phyloP scores from a whole-genome alignment of 495 filamentous ascomycete genomes.

The Aspergillus cristatus region DNA sequence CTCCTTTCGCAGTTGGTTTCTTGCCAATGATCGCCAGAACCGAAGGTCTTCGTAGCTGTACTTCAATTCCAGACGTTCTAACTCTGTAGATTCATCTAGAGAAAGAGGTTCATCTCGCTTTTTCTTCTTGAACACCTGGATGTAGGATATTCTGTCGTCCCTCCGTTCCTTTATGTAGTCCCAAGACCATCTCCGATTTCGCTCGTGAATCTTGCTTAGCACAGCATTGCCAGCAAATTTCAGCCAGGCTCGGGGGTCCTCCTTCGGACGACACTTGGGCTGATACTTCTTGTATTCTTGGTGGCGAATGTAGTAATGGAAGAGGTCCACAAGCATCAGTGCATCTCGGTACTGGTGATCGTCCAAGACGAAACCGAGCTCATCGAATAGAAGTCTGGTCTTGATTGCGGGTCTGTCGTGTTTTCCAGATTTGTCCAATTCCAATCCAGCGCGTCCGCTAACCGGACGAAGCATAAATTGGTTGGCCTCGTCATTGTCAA shows the following conservation, averaged over 20 bases:
- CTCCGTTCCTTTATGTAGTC: conserved; percentile 84
- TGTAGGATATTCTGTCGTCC: conserved; percentile 83
- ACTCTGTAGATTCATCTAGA: conserved; percentile 57
- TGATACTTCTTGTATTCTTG: conserved; percentile 94
- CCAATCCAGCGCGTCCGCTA: conserved; percentile 81
- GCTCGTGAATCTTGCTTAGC: conserved; percentile 85
- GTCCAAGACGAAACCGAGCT: conserved; percentile 90
- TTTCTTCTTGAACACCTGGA: conserved; percentile 85
- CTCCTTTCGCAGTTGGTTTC: conserved; percentile 91
- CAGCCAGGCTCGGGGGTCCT: conserved; percentile 88
- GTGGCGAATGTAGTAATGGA: conserved; percentile 96
- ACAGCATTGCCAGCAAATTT: conserved; percentile 82
- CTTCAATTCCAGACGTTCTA: conserved; percentile 75
- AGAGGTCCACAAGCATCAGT: conserved; percentile 94
- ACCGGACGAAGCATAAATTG: conserved; percentile 96
- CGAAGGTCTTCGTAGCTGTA: conserved; percentile 90
- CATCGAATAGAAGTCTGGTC: conserved; percentile 82
- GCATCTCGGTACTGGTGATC: conserved; percentile 95
- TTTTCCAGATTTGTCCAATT: conserved; percentile 84
- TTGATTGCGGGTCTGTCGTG: conserved; percentile 79
- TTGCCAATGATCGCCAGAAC: conserved; percentile 90
- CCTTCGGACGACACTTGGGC: conserved; percentile 75
- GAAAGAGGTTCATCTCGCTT: conserved; percentile 70
- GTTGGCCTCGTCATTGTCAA: conserved; percentile 64
- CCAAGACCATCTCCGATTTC: conserved; percentile 87